These are phyloP conservation scores for Scedosporium minutisporum DNA, from an alignment of 2,329 filamentous ascomycete species.

Conservation along the genomic window DNA sequence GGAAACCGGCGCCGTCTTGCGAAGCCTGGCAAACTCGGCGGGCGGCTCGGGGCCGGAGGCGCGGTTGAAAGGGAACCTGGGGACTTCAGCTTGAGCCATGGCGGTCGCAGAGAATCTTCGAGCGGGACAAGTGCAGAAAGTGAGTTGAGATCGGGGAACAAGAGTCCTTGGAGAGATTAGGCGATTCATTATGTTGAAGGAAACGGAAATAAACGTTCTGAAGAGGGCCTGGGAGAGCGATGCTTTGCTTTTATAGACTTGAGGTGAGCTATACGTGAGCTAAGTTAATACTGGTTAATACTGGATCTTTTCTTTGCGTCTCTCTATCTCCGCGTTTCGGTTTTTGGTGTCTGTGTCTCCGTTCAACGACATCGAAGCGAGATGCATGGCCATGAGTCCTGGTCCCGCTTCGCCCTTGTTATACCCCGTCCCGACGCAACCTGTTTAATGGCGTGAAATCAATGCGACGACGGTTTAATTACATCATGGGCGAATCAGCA, in stretches of 20 bases:
- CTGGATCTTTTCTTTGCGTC: too few relatives aligned
- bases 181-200: neutral
- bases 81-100: neutral
- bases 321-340: too few relatives aligned
- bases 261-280: too few relatives aligned
- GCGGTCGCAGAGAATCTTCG: neutral
- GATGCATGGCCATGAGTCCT: too few relatives aligned
- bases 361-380: too few relatives aligned
- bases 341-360: too few relatives aligned
- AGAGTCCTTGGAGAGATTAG: neutral
- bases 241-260: too few relatives aligned
- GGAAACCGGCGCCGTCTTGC: slow-evolving; percentile 32
- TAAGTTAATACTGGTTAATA: too few relatives aligned
- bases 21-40: slow-evolving; percentile 31
- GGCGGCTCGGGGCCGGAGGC: slow-evolving; percentile 23
- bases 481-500: neutral
- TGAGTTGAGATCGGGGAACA: neutral
- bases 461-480: neutral
- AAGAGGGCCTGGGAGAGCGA: too few relatives aligned
- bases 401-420: neutral
- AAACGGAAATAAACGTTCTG: too few relatives aligned
- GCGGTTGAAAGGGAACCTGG: neutral
- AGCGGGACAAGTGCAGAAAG: neutral
- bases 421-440: neutral
- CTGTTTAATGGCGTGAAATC: neutral